Evolutionary conservation across 805 yeast genomes (phyloP), one percentile per base, ranked within the genome.

Genomic region (Wickerhamiella vanderwaltii): DNA sequence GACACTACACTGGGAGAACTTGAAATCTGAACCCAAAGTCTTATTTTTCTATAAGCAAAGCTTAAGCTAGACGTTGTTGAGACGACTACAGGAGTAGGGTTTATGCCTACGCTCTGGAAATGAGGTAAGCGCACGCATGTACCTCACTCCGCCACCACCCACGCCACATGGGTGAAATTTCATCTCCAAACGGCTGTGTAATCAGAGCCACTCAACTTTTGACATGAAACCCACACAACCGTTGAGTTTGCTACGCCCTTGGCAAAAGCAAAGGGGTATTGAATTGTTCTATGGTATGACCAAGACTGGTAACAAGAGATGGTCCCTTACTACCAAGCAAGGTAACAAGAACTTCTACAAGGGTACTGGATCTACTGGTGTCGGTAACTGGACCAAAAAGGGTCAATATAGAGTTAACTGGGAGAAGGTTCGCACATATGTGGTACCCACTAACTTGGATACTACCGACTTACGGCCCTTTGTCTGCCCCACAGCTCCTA

Each of bases 321-420:
- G 62, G 57, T 72, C 94, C 4, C 66, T 88, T 52, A 80, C 95
- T 17, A 79, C 95, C 17, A 91, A 91, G 55, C 85, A 84, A 58
- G 97, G 98, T 55, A 88, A 91, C 64, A 86, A 87, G 66, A 79
- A 82, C 53, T 82, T 70, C 64, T 91, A 91, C 66, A 91, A 91
- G 61, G 99, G 99, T 67, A 91, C 97, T 17, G 74, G 96, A 45
- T 83, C 98, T 4, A 73, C 94, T 3, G 96, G 96, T 60, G 75
- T 85, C 48, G 99, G 99, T 58, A 69, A 67, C 41, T 75, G 79
- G 56, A 80, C 91, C 41, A 66, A 69, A 26, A 70, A 68, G 46
- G 96, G 94, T 41, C 71, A 73, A 17, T 91, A 85, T 61, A 66
- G 73, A 5, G 72, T 91, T 47, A 72, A 83, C 63, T 88, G 94